Percentiles rank a stretch among this genome's conserved stretches.
Conservation (phyloP, 1,284 basidiomycete genomes). For the Apiotrichum siamense region DNA sequence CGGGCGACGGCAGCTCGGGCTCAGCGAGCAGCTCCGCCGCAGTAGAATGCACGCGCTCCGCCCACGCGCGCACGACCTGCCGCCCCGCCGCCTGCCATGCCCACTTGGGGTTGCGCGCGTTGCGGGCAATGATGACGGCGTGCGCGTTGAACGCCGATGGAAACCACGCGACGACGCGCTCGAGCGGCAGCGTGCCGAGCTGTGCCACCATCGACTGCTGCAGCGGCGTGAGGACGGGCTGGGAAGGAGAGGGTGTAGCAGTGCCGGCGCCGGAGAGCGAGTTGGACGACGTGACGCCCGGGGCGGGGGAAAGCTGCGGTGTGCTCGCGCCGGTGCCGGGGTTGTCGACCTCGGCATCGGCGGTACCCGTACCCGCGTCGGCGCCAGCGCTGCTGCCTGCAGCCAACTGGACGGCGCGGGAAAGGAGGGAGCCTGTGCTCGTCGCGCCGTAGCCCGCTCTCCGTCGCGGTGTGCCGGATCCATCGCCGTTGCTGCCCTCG, state of each 20-base stretch:
- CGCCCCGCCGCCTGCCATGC: slow-evolving; percentile 30
- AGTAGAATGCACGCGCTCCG: too few species aligned
- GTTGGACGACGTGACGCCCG: too few species aligned
- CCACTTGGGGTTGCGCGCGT: slow-evolving; percentile 13
- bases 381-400: not conserved
- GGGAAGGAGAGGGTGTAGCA: too few species aligned
- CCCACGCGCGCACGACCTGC: slow-evolving; percentile 28
- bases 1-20: too few species aligned
- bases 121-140: slow-evolving; percentile 34
- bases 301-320: not conserved
- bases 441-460: not conserved
- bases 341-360: not conserved
- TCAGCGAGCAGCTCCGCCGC: too few species aligned
- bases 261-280: too few species aligned
- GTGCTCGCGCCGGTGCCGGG: not conserved
- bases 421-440: too few species aligned
- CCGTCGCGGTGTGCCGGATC: not conserved
- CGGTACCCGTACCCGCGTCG: not conserved
- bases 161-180: slow-evolving; percentile 40
- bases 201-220: slow-evolving; percentile 33
- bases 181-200: slow-evolving; percentile 27
- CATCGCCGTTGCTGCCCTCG: not conserved
- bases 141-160: slow-evolving; percentile 40
- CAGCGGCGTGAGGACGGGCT: slow-evolving; percentile 25
- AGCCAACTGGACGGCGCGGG: too few species aligned